Evolutionary conservation across 73 alveolate genomes (phyloP).

Genomic region (Paramecium sexaurelia): DNA sequence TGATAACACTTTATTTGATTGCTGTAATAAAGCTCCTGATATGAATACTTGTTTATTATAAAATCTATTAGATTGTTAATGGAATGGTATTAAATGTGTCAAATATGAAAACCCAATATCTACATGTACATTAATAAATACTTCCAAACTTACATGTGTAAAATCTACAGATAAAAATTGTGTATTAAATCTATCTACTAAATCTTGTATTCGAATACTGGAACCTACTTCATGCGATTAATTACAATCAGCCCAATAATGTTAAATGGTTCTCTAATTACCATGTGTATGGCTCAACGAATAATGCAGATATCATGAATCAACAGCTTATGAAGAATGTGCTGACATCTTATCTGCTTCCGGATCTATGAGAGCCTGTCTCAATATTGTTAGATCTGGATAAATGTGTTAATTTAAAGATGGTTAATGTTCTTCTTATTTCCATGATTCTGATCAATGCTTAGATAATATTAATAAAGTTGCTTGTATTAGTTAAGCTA

Average conservation of each 20-base stretch:
- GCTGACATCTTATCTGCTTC: neutral
- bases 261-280: neutral
- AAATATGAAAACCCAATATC: neutral
- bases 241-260: neutral
- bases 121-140: neutral
- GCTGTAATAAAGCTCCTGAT: neutral
- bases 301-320: neutral
- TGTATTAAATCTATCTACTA: neutral
- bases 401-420: constrained; percentile 8
- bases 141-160: neutral
- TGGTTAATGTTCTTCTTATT: neutral
- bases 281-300: constrained; percentile 14
- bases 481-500: neutral
- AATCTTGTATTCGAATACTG: neutral
- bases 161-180: neutral
- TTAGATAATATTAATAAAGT: neutral
- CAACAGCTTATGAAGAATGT: neutral
- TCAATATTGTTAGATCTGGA: neutral
- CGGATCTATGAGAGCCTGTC: constrained; percentile 34
- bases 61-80: neutral
- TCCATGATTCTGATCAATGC: neutral
- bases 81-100: neutral
- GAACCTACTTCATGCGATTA: constrained; percentile 1
- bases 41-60: neutral
- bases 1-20: neutral